phyloP scores from a whole-genome alignment of 768 basidiomycete genomes.

The Lentinus tigrinus region DNA sequence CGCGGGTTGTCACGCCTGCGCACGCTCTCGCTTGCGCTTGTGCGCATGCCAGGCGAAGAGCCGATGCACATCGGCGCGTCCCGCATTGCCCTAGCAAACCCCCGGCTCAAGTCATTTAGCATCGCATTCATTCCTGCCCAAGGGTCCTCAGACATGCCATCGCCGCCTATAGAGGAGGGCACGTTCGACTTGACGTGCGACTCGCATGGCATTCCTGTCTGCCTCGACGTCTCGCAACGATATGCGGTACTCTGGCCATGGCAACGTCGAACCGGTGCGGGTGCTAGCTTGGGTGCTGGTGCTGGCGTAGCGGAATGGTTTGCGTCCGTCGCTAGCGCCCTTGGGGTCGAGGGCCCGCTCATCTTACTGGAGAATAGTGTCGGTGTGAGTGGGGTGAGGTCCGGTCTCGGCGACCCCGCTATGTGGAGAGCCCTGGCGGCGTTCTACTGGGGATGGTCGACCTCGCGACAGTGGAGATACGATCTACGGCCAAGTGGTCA shows the following conservation, averaged over 20 bases:
- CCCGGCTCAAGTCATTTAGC: slow-evolving; percentile 61
- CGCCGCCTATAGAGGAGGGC: slow-evolving; percentile 44
- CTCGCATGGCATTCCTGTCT: slow-evolving; percentile 61
- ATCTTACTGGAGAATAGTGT: neutral
- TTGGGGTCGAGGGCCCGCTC: slow-evolving; percentile 8
- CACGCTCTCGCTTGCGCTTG: slow-evolving; percentile 60
- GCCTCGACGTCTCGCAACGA: slow-evolving; percentile 51
- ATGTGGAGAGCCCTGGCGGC: neutral
- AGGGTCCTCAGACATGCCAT: slow-evolving; percentile 37
- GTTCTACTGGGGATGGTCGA: slow-evolving; percentile 8
- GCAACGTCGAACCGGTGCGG: slow-evolving; percentile 19
- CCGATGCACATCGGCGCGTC: slow-evolving; percentile 56
- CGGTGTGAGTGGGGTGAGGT: neutral
- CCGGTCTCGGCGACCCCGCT: neutral
- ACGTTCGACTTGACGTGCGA: slow-evolving; percentile 57
- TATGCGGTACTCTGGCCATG: slow-evolving; percentile 46
- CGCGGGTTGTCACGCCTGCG: slow-evolving; percentile 63
- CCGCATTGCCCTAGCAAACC: slow-evolving; percentile 63
- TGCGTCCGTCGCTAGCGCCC: slow-evolving; percentile 6
- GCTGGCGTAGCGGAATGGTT: slow-evolving; percentile 12
- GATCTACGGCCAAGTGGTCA: slow-evolving; percentile 38
- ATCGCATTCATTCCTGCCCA: slow-evolving; percentile 64
- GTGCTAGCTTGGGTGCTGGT: neutral
- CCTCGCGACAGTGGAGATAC: slow-evolving; percentile 26
- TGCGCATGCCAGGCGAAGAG: slow-evolving; percentile 66